These are phyloP conservation scores for Schizosaccharomyces lindneri DNA, from an alignment of 805 yeast species.

Conservation along the genomic window DNA sequence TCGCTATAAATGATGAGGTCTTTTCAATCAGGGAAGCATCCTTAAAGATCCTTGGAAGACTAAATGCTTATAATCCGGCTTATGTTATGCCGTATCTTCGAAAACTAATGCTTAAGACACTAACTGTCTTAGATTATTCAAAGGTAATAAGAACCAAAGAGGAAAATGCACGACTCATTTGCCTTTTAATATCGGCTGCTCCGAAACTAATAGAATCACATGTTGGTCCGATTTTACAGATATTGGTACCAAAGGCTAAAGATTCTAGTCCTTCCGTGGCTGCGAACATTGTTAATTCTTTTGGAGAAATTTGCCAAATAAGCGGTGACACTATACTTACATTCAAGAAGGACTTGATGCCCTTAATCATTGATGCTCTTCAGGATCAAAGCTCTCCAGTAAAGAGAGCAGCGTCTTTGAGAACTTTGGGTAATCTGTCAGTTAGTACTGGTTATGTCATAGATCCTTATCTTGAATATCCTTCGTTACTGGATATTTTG, in stretches of 20 bases:
- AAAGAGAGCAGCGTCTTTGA: conserved; percentile 73
- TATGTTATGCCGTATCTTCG: conserved; percentile 82
- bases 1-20: conserved; percentile 75
- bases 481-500: conserved; percentile 60
- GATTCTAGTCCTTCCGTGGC: conserved; percentile 62
- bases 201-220: conserved; percentile 72
- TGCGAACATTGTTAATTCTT: conserved; percentile 56
- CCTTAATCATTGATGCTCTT: conserved; percentile 59
- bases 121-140: conserved; percentile 68
- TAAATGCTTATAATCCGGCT: conserved; percentile 76
- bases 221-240: conserved; percentile 72
- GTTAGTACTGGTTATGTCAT: conserved; percentile 86
- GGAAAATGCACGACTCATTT: conserved; percentile 55
- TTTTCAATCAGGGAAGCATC: conserved; percentile 64
- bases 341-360: conserved; percentile 58
- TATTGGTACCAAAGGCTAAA: conserved; percentile 47
- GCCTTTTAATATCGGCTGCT: conserved; percentile 52
- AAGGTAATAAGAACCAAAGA: conserved; percentile 54
- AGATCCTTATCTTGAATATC: conserved; percentile 76
- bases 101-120: conserved; percentile 57
- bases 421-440: conserved; percentile 68
- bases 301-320: conserved; percentile 72
- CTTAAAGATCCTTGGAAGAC: conserved; percentile 54
- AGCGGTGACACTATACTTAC: conserved; percentile 66
- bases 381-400: conserved; percentile 78